Percentiles rank a stretch among this genome's conserved stretches.
Conservation (phyloP, 2,329 filamentous ascomycete species). For the Colletotrichum chlorophyti region DNA sequence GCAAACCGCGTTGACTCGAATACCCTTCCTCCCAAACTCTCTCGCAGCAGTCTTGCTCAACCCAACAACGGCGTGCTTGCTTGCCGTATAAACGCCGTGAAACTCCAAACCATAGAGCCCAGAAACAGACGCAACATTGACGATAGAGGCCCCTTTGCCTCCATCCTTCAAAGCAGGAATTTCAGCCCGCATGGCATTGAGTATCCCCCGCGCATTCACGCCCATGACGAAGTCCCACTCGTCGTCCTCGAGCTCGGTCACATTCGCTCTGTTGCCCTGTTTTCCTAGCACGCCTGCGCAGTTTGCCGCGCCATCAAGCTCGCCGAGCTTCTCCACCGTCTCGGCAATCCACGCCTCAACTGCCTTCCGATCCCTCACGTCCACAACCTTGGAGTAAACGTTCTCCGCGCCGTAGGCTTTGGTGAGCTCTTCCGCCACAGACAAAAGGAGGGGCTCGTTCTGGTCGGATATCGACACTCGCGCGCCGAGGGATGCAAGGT, state of each 20-base stretch:
- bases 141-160: slow-evolving; percentile 45
- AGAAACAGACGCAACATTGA: slow-evolving; percentile 50
- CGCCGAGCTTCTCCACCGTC: slow-evolving; percentile 42
- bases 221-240: slow-evolving; percentile 49
- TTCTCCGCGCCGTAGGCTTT: neutral
- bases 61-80: slow-evolving; percentile 40
- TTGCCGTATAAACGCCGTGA: slow-evolving; percentile 38
- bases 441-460: slow-evolving; percentile 39
- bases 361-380: slow-evolving; percentile 19
- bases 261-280: slow-evolving; percentile 8
- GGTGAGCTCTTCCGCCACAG: slow-evolving; percentile 11
- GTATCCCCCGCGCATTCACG: slow-evolving; percentile 54
- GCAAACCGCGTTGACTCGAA: slow-evolving; percentile 36
- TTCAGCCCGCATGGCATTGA: slow-evolving; percentile 58
- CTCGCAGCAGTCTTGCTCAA: slow-evolving; percentile 38
- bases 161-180: slow-evolving; percentile 46
- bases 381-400: slow-evolving; percentile 1
- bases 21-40: slow-evolving; percentile 31
- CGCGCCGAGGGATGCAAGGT: slow-evolving; percentile 51
- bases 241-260: slow-evolving; percentile 41
- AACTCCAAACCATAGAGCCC: slow-evolving; percentile 43
- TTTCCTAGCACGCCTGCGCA: slow-evolving; percentile 36
- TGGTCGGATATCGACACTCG: slow-evolving; percentile 56
- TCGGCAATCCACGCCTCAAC: slow-evolving; percentile 37
- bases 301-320: slow-evolving; percentile 51